Evolutionary conservation across 2,329 filamentous ascomycete species (phyloP).

Genomic region (Erysiphe pulchra): DNA sequence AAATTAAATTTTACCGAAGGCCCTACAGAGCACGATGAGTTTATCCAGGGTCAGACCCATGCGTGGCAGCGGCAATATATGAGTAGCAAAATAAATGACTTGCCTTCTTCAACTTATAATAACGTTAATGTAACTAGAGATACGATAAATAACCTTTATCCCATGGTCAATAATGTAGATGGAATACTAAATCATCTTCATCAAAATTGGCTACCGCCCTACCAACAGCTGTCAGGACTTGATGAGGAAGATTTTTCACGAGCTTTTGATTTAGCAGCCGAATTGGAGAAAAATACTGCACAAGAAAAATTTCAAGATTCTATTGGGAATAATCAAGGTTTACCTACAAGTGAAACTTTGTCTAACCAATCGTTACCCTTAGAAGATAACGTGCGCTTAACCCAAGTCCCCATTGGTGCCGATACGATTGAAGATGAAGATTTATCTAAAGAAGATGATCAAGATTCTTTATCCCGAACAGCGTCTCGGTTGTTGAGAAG

Average conservation of each 20-base stretch:
- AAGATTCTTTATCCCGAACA: slow-evolving; percentile 43
- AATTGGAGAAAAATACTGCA: slow-evolving; percentile 3
- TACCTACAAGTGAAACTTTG: slow-evolving; percentile 8
- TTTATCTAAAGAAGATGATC: slow-evolving; percentile 12
- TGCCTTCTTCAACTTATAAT: too few species aligned
- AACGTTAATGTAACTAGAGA: too few species aligned
- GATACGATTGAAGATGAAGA: slow-evolving; percentile 12
- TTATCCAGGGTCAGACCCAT: slow-evolving; percentile 18
- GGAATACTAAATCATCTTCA: slow-evolving; percentile 3
- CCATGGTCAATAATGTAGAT: slow-evolving; percentile 2
- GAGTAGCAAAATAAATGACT: too few species aligned
- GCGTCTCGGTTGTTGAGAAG: slow-evolving; percentile 45
- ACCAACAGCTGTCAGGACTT: slow-evolving; percentile 16
- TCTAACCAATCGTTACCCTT: not conserved
- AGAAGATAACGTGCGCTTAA: not conserved
- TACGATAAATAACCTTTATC: too few species aligned
- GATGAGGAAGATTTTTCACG: slow-evolving; percentile 28
- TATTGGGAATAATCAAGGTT: slow-evolving; percentile 5
- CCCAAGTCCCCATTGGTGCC: slow-evolving; percentile 11
- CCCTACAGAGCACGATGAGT: slow-evolving; percentile 5
- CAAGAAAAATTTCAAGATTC: not conserved
- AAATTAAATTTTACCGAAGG: slow-evolving; percentile 18
- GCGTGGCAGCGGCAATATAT: slow-evolving; percentile 12
- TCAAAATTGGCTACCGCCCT: slow-evolving; percentile 1
- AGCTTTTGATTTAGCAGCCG: slow-evolving; percentile 20